phyloP scores from a whole-genome alignment of 2,329 filamentous ascomycete species.

The Ascochyta koolunga region DNA sequence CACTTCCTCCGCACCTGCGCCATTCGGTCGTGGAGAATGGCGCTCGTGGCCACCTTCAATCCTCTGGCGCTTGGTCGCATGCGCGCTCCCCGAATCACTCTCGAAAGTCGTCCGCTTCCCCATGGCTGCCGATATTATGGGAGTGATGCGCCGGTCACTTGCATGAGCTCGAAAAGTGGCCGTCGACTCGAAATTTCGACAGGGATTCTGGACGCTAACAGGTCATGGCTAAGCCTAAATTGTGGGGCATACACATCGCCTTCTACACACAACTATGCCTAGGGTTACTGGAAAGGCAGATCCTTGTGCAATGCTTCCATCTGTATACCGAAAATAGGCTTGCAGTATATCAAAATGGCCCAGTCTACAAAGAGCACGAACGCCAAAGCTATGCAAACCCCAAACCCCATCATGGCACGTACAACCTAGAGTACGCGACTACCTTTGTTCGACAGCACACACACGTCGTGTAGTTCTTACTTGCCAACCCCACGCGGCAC shows the following conservation, averaged over 20 bases:
- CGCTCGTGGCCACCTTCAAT: conserved; percentile 34
- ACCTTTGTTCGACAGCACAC: conserved; percentile 92
- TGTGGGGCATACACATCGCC: not conserved
- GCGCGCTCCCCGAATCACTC: conserved; percentile 30
- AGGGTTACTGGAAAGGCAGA: too few species aligned
- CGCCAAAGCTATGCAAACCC: not conserved
- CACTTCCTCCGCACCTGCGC: conserved; percentile 36
- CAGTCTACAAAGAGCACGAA: not conserved
- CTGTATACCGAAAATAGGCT: not conserved
- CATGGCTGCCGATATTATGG: conserved; percentile 25
- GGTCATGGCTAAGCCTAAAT: not conserved
- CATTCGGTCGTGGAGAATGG: conserved; percentile 29
- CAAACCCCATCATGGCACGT: conserved; percentile 69
- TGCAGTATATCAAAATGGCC: not conserved
- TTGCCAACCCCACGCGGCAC: conserved; percentile 87
- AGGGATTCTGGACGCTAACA: conserved; percentile 1
- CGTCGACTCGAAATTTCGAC: conserved; percentile 9
- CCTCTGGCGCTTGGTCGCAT: conserved; percentile 42
- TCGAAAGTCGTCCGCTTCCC: conserved; percentile 45
- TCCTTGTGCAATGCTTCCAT: too few species aligned
- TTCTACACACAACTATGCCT: not conserved
- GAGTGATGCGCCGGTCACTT: conserved; percentile 2
- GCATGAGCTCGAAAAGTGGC: conserved; percentile 15
- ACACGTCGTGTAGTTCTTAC: conserved; percentile 97
- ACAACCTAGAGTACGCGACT: conserved; percentile 86